Evolutionary conservation across 129 eudicot genomes (phyloP), one percentile per base, ranked within the genome.

Genomic region (Sambucus nigra): DNA sequence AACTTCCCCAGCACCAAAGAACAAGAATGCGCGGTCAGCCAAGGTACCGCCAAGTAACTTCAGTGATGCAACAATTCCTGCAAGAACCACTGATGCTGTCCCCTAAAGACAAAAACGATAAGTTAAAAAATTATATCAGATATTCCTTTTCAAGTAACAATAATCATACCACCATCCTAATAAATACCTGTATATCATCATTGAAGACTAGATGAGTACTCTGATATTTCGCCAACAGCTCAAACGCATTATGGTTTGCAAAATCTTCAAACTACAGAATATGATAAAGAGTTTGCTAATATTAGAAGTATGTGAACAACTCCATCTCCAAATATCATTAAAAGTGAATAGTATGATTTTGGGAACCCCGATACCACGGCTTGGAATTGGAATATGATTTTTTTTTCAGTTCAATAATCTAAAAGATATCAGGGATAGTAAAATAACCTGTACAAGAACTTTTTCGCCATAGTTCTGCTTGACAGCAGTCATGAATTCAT

Each of bases 1-100:
- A 47, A 84, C 97, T 61, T 88, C 97, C 22, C 97, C 94, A 41
- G 97, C 97, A 65, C 97, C 97, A 60, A 88, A 92, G 73, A 88
- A 84, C 72, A 88, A 47, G 71, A 84, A 88, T 15, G 77, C 81
- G 51, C 84, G 97, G 72, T 88, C 94, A 55, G 78, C 85, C 80
- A 88, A 70, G 56, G 76, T 70, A 20, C 97, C 94, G 3, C 97
- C 97, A 63, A 84, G 78, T 40, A 84, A 69, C 72, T 84, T 84
- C 32, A 88, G 79, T 53, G 94, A 74, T 33, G 94, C 84, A 58
- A 88, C 75, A 65, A 88, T 78, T 48, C 97, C 94, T 4, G 94
- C 81, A 69, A 88, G 94, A 61, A 88, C 94, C 47, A 88, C 97
- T 56, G 88, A 65, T 65, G 91, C 82, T 47, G 94, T 88, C 57